These are phyloP conservation scores for Apiotrichum sp. DNA, from an alignment of 1,284 basidiomycete species.

Conservation along the genomic window DNA sequence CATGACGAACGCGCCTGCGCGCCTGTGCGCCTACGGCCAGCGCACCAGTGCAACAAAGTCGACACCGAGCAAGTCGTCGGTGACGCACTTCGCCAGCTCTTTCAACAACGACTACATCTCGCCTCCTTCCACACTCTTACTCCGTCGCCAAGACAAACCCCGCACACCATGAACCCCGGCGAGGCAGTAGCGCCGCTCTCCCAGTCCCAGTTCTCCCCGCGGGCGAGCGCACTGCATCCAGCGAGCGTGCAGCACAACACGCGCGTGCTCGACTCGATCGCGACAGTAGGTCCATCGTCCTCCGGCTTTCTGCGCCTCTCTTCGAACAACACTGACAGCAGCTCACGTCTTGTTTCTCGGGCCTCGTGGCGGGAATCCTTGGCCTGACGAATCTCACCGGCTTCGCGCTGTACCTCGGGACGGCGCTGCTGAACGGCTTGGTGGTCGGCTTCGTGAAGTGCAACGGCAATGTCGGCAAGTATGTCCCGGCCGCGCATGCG, in stretches of 20 bases:
- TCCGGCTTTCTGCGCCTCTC: not conserved
- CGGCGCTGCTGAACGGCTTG: constrained; percentile 61
- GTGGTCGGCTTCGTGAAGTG: constrained; percentile 66
- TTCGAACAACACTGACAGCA: constrained; percentile 7
- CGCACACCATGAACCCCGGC: constrained; percentile 23
- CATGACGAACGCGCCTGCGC: too few species aligned
- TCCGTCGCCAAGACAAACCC: too few species aligned
- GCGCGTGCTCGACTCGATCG: constrained; percentile 49
- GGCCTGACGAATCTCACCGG: constrained; percentile 76
- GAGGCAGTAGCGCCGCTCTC: constrained; percentile 20
- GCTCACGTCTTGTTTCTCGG: constrained; percentile 71
- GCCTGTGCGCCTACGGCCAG: too few species aligned
- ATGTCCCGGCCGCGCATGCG: constrained; percentile 31
- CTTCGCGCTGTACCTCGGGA: constrained; percentile 66
- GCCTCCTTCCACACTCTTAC: too few species aligned
- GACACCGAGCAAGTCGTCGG: too few species aligned
- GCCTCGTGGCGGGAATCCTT: constrained; percentile 75
- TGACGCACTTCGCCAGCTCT: too few species aligned
- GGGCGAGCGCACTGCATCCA: constrained; percentile 52
- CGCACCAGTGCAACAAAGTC: too few species aligned
- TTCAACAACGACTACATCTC: too few species aligned
- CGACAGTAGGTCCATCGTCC: constrained; percentile 28
- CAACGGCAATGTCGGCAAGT: constrained; percentile 44
- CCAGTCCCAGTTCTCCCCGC: constrained; percentile 31
- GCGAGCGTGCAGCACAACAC: constrained; percentile 68